phyloP scores from a whole-genome alignment of 495 filamentous ascomycete genomes.

The Diplogelasinospora grovesii region DNA sequence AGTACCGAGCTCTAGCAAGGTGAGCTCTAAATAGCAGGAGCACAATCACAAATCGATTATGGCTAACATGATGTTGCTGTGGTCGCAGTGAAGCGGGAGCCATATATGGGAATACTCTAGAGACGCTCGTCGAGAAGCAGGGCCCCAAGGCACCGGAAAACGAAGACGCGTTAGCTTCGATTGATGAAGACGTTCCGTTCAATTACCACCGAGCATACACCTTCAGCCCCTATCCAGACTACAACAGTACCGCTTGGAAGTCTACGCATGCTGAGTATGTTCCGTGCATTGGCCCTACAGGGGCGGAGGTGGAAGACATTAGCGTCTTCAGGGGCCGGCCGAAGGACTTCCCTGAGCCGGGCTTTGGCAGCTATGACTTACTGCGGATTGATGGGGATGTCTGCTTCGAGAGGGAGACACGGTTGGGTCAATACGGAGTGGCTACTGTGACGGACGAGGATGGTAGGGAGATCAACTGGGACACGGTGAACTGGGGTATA shows the following conservation, averaged over 20 bases:
- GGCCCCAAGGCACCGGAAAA: too few species aligned
- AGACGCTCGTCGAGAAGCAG: slow-evolving; percentile 27
- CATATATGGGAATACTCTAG: slow-evolving; percentile 44
- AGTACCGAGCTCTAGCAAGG: too few species aligned
- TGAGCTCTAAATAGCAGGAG: too few species aligned
- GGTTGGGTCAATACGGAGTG: slow-evolving; percentile 76
- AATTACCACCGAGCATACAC: slow-evolving; percentile 26
- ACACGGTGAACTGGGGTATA: slow-evolving; percentile 60
- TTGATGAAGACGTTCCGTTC: slow-evolving; percentile 18
- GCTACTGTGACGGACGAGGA: slow-evolving; percentile 34
- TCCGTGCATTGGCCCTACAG: slow-evolving; percentile 32
- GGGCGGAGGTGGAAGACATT: slow-evolving; percentile 27
- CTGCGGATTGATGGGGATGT: slow-evolving; percentile 71
- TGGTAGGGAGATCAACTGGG: slow-evolving; percentile 51
- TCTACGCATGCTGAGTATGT: slow-evolving; percentile 23
- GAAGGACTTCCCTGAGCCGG: slow-evolving; percentile 64
- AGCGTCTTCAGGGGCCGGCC: slow-evolving; percentile 54
- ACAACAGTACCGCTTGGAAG: slow-evolving; percentile 32
- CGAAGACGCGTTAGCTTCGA: slow-evolving; percentile 20
- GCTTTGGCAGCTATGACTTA: slow-evolving; percentile 69
- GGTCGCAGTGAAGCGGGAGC: slow-evolving; percentile 20
- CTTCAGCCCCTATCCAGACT: slow-evolving; percentile 46
- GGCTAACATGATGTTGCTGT: too few species aligned
- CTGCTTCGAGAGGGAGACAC: slow-evolving; percentile 87
- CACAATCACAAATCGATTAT: too few species aligned